A percentile compares a stretch with the other conserved stretches of the same genome.
Conservation (phyloP, 345 rosid genomes). For the Zanthoxylum bungeanum region DNA sequence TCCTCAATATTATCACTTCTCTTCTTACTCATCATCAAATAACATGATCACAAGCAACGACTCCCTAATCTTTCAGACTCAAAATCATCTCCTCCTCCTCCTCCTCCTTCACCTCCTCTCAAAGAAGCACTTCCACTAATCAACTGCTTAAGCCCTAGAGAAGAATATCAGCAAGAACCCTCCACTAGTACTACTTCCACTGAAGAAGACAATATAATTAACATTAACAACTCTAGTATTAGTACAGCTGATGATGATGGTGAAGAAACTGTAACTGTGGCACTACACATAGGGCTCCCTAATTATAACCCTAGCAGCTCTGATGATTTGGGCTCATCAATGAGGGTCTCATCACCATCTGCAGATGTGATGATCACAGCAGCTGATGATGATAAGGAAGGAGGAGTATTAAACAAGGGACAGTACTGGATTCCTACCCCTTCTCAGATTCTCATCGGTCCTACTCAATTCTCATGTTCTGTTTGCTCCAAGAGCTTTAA, state of each 20-base stretch:
- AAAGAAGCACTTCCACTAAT: conserved; percentile 41
- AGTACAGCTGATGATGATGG: neutral
- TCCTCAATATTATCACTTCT: conserved; percentile 19
- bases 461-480: conserved; percentile 55
- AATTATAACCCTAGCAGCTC: conserved; percentile 16
- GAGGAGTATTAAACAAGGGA: conserved; percentile 24
- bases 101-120: conserved; percentile 12
- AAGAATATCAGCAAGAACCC: conserved; percentile 21
- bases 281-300: conserved; percentile 47
- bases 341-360: conserved; percentile 15
- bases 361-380: neutral
- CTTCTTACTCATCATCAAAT: too few species aligned
- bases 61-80: conserved; percentile 1
- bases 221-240: too few species aligned
- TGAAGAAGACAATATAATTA: conserved; percentile 19
- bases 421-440: conserved; percentile 66
- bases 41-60: conserved; percentile 3
- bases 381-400: conserved; percentile 11
- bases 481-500: conserved; percentile 57
- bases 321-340: conserved; percentile 9
- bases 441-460: conserved; percentile 62
- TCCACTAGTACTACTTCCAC: conserved; percentile 24
- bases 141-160: conserved; percentile 35
- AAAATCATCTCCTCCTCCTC: neutral
- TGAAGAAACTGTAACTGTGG: conserved; percentile 24